Percentiles rank a stretch among this genome's conserved stretches.
phyloP scores from a whole-genome alignment of 768 basidiomycete genomes.

The Trametes cingulata region DNA sequence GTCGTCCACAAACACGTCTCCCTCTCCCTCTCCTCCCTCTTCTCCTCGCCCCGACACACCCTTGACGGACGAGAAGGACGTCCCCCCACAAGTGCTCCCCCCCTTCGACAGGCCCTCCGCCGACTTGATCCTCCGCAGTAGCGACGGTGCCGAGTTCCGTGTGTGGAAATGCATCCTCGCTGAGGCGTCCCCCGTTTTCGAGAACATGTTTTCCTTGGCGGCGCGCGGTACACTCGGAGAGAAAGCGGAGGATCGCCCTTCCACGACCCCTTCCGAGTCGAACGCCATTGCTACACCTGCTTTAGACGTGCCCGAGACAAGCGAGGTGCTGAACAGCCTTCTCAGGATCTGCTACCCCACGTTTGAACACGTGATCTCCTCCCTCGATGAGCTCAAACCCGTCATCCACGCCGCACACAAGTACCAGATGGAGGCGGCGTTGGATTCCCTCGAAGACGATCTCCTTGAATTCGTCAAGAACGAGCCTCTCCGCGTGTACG shows the following conservation, averaged over 20 bases:
- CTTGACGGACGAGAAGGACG: too few relatives aligned
- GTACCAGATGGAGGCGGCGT: conserved; percentile 10
- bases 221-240: too few relatives aligned
- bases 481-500: conserved; percentile 29
- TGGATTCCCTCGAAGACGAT: neutral
- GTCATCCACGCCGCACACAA: conserved; percentile 8
- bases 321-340: conserved; percentile 16
- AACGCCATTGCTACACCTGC: neutral
- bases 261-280: too few relatives aligned
- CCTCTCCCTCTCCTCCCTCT: too few relatives aligned
- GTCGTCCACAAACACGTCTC: too few relatives aligned
- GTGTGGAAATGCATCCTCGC: conserved; percentile 13
- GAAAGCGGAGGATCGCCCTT: too few relatives aligned
- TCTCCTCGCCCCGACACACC: too few relatives aligned
- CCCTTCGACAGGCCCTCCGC: conserved; percentile 17
- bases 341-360: conserved; percentile 25
- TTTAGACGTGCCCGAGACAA: conserved; percentile 21
- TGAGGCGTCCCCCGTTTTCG: conserved; percentile 18
- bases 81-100: too few relatives aligned
- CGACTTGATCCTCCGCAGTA: conserved; percentile 16
- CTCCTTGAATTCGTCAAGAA: neutral
- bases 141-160: conserved; percentile 19
- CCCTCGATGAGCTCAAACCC: neutral
- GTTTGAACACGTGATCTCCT: neutral
- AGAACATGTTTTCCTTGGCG: conserved; percentile 7